phyloP scores from a whole-genome alignment of 352 stramenopile genomes.

The Pythium grandisporangium region DNA sequence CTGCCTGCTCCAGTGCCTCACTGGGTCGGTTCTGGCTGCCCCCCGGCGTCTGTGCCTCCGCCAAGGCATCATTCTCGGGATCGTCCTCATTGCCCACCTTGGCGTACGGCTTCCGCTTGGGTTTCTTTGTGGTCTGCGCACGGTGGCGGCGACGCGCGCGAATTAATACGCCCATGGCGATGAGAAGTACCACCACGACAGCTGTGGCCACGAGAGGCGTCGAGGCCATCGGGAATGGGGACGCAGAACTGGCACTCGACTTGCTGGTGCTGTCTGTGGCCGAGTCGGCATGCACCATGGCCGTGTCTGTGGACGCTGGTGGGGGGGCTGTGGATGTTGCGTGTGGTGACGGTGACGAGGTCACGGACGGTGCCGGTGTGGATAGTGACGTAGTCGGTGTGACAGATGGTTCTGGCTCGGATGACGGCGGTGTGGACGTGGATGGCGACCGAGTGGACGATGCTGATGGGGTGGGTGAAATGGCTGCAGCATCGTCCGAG shows the following conservation, averaged over 20 bases:
- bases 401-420: no score
- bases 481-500: background rate
- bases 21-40: no score
- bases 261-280: no score
- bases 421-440: background rate
- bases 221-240: background rate
- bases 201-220: constrained; percentile 8
- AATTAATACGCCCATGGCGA: background rate
- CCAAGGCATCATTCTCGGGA: constrained; percentile 5
- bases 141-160: constrained; percentile 5
- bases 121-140: background rate
- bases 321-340: background rate
- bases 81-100: constrained; percentile 13
- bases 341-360: background rate
- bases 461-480: background rate
- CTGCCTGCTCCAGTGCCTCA: background rate
- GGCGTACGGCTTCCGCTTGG: constrained; percentile 10
- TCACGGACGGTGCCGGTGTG: background rate
- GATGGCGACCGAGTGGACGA: background rate
- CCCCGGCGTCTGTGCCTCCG: no score
- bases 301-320: background rate
- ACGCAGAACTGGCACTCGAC: no score
- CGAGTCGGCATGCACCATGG: no score
- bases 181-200: constrained; percentile 3
- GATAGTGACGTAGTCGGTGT: no score